These are phyloP conservation scores for Tylopilus sp. DNA, from an alignment of 1,284 basidiomycete species.

Conservation along the genomic window DNA sequence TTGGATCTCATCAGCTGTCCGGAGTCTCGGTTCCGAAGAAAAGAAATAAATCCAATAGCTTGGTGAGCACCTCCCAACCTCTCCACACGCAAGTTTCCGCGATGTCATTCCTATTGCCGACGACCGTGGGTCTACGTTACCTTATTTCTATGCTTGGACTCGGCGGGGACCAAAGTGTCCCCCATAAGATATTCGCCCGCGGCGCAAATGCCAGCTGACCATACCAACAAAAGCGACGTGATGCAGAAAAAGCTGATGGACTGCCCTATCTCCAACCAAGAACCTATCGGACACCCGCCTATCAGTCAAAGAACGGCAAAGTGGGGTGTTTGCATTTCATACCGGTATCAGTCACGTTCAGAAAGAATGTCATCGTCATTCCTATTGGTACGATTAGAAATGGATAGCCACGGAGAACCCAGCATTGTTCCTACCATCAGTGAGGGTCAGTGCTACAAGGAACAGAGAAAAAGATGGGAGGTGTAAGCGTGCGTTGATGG, in stretches of 20 bases:
- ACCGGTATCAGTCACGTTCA: constrained; percentile 78
- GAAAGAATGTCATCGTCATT: constrained; percentile 83
- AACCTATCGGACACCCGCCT: constrained; percentile 42
- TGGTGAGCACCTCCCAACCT: constrained; percentile 3
- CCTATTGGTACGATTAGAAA: constrained; percentile 36
- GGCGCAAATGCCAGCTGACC: constrained; percentile 73
- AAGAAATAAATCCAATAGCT: neutral
- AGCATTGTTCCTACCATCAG: constrained; percentile 52
- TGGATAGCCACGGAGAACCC: neutral
- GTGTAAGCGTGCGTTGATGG: constrained; percentile 60
- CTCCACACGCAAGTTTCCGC: neutral
- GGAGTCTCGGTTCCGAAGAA: neutral
- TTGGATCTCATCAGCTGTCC: constrained; percentile 1
- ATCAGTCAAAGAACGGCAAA: constrained; percentile 15
- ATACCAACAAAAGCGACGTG: constrained; percentile 73
- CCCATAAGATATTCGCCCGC: constrained; percentile 65
- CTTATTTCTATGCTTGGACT: constrained; percentile 21
- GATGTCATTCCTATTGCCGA: constrained; percentile 14
- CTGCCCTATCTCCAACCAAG: constrained; percentile 89
- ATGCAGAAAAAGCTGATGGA: constrained; percentile 88
- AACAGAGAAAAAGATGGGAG: constrained; percentile 77
- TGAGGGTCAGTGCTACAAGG: constrained; percentile 68
- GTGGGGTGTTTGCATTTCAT: constrained; percentile 12
- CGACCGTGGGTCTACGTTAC: constrained; percentile 26
- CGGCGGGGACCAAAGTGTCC: constrained; percentile 23